phyloP scores from a whole-genome alignment of 805 yeast genomes.

The Candida boleticola region DNA sequence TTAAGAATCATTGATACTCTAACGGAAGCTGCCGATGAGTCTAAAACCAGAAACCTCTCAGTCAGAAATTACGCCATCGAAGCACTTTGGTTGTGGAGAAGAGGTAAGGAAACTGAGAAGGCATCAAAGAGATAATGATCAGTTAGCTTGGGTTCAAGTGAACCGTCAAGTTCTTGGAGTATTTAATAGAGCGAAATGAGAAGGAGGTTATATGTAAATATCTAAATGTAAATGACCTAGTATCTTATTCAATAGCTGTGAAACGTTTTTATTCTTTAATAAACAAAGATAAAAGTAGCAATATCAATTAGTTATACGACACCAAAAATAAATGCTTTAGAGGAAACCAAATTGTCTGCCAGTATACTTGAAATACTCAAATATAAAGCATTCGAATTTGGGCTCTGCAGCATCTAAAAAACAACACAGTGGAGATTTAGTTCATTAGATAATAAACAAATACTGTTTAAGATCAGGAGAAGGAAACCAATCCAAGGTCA shows the following conservation, averaged over 20 bases:
- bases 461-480: too few species aligned
- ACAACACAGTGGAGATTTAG: too few species aligned
- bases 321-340: too few species aligned
- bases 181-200: constrained; percentile 7
- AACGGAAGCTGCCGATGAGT: constrained; percentile 66
- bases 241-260: neutral
- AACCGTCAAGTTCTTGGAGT: too few species aligned
- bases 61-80: constrained; percentile 83
- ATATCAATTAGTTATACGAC: too few species aligned
- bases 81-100: constrained; percentile 86
- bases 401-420: too few species aligned
- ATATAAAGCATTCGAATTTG: too few species aligned
- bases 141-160: neutral
- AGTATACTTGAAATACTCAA: neutral
- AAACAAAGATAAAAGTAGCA: too few species aligned
- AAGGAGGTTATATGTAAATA: constrained; percentile 9
- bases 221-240: neutral
- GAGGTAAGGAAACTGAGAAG: constrained; percentile 47
- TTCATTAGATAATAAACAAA: too few species aligned
- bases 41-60: constrained; percentile 60
- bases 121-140: constrained; percentile 11
- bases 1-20: constrained; percentile 63
- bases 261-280: too few species aligned
- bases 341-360: neutral
- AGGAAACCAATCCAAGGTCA: too few species aligned